These are phyloP conservation scores for Aspergillus floridensis DNA, from an alignment of 2,329 filamentous ascomycete species.

Conservation along the genomic window DNA sequence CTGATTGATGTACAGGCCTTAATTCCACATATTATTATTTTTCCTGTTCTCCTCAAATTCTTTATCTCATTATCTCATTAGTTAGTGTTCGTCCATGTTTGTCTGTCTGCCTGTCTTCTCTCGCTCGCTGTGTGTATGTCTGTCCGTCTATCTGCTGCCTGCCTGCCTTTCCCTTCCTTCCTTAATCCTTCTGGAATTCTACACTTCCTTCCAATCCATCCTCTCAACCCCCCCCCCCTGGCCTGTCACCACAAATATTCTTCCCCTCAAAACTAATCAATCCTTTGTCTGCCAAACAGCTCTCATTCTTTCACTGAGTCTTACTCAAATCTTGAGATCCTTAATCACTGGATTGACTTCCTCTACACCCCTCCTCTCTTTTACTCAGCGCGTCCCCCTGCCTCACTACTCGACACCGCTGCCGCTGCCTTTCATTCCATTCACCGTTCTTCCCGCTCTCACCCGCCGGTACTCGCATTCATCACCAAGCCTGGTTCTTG, in stretches of 20 bases:
- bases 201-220: not conserved
- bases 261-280: slow-evolving; percentile 12
- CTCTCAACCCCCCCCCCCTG: not conserved
- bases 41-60: not conserved
- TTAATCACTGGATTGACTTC: not conserved
- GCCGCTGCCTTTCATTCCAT: slow-evolving; percentile 6
- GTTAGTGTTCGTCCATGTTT: too few relatives aligned
- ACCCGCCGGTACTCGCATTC: slow-evolving; percentile 16
- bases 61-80: not conserved
- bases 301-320: slow-evolving; percentile 9
- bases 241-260: slow-evolving; percentile 7
- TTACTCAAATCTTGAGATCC: slow-evolving; percentile 1
- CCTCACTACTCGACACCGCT: slow-evolving; percentile 3
- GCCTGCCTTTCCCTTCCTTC: not conserved
- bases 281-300: slow-evolving; percentile 12
- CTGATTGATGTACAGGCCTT: slow-evolving; percentile 3
- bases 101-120: not conserved
- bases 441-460: slow-evolving; percentile 3
- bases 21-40: slow-evolving; percentile 6
- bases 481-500: slow-evolving; percentile 1
- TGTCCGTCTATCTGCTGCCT: not conserved
- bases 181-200: slow-evolving; percentile 4
- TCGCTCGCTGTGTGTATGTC: not conserved
- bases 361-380: not conserved
- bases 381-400: slow-evolving; percentile 1